Evolutionary conservation across 192 early-diverging fungal genomes (phyloP), one percentile per base, ranked within the genome.

Genomic region (Umbelopsis ramanniana): DNA sequence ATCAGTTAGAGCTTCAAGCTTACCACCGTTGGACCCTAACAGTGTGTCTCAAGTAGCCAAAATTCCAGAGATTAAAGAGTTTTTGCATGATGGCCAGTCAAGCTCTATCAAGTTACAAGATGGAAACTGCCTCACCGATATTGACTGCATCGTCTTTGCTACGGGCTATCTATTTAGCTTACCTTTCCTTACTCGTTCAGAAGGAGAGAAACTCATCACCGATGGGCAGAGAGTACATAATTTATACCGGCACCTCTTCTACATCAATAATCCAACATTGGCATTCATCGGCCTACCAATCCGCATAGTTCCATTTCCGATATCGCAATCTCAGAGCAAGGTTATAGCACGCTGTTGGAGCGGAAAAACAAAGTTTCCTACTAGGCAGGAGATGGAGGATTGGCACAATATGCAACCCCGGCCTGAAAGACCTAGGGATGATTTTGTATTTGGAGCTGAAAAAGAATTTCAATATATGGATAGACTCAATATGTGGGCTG

Each of bases 111-210:
- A 70, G 47, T 81, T 79, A 29, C 52, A 54, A 7, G 81, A 82
- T 48, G 81, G 77, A 23, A 75, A 80, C 0, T 0, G 12, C 4
- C 67, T 86, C 0, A 60, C 57, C 11, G 60, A 82, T 1, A 67
- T 85, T 0, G 86, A 91, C 66, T 43, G 40, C 11, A 76, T 93
- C 22, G 77, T 93, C 0, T 87, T 83, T 55, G 91, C 88, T 24
- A 93, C 92, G 0, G 92, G 92, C 0, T 93, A 90, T 70, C 67
- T 84, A 0, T 89, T 83, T 40, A 75, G 74, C 3, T 88, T 81
- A 72, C 91, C 91, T 29, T 93, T 92, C 68, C 52, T 90, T 1
- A 50, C 68, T 12, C 53, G 69, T 52, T 33, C 23, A 9, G 63
- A 76, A 21, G 43, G 72, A 15, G 26, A 67, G 12, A 21, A 46